Evolutionary conservation across 108 stramenopile species (phyloP).

Genomic region (Epithemia pelagica): DNA sequence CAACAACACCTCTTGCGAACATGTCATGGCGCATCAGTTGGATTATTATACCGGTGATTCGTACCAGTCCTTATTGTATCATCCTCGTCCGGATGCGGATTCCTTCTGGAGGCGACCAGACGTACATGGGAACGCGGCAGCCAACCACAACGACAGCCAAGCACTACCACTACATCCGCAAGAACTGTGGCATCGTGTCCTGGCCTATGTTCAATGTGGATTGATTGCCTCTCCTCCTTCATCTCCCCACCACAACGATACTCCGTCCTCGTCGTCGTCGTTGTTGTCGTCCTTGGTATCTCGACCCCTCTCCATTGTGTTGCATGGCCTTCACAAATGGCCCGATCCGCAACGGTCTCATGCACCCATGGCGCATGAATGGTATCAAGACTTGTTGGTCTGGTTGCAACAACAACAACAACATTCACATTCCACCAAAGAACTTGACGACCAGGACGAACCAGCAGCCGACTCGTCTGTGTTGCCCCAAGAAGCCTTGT

Average conservation of each 20-base stretch:
- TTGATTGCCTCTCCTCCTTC: no score
- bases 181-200: no score
- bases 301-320: background rate
- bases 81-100: background rate
- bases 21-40: no score
- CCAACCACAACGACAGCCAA: background rate
- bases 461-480: background rate
- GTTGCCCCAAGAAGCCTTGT: background rate
- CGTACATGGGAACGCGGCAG: background rate
- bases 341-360: background rate
- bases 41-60: background rate
- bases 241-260: no score
- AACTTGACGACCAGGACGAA: background rate
- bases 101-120: background rate
- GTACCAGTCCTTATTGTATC: background rate
- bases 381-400: background rate
- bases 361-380: background rate
- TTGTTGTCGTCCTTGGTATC: no score
- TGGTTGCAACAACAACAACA: background rate
- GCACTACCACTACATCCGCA: background rate
- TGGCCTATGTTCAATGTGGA: no score
- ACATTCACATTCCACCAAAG: background rate
- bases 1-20: background rate
- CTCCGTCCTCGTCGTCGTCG: no score
- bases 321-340: background rate